These are phyloP conservation scores for Dioscorea alata DNA, from an alignment of 106 monocot species.

Conservation along the genomic window DNA sequence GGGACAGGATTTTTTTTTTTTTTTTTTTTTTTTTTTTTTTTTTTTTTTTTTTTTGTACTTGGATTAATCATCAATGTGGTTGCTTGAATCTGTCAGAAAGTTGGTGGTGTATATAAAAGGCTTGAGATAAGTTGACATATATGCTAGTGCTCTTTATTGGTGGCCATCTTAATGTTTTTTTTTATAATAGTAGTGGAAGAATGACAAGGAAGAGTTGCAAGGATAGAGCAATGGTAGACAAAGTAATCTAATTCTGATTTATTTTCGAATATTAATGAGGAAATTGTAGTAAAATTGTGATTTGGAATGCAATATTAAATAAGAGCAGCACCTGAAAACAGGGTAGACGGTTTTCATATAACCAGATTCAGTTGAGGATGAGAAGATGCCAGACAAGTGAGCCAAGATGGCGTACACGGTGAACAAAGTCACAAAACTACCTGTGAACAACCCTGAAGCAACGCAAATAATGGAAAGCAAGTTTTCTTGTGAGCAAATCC, in stretches of 20 bases:
- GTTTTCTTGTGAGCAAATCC: no score
- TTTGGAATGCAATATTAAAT: background rate
- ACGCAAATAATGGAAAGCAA: background rate
- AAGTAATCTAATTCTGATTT: no score
- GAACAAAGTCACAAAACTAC: conserved; percentile 82
- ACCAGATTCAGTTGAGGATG: conserved; percentile 24
- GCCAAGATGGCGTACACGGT: conserved; percentile 86
- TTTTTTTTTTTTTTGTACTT: no score
- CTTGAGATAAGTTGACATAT: background rate
- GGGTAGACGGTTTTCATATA: conserved; percentile 91
- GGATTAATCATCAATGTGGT: no score
- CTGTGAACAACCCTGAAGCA: conserved; percentile 87
- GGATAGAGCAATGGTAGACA: no score
- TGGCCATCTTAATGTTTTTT: no score
- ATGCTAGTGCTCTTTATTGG: no score
- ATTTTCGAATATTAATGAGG: conserved; percentile 38
- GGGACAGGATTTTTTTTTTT: no score
- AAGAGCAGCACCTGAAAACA: conserved; percentile 67
- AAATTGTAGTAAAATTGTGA: background rate
- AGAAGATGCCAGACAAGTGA: conserved; percentile 79
- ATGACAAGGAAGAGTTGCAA: no score
- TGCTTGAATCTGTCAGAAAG: no score
- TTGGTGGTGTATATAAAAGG: background rate
- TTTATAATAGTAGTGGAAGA: no score
- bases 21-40: no score